Percentiles rank a stretch among this genome's conserved stretches.
phyloP scores from a whole-genome alignment of 192 early-diverging fungal genomes.

The Coemansia reversa region DNA sequence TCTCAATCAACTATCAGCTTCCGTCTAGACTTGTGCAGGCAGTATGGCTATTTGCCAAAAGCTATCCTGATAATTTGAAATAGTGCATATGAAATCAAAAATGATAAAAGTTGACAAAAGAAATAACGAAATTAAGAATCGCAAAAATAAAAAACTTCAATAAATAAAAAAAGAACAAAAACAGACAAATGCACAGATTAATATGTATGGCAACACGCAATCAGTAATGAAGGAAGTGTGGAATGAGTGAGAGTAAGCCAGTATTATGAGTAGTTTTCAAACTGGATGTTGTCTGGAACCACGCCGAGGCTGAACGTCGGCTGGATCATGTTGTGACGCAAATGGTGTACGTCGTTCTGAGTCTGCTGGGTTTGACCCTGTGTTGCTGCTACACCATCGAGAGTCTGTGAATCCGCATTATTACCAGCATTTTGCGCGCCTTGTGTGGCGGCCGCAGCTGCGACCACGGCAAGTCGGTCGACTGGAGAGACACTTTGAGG shows the following conservation, averaged over 20 bases:
- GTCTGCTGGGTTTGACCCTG: not conserved
- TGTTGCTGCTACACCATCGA: slow-evolving; percentile 9
- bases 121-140: not conserved
- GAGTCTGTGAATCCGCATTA: not conserved
- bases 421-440: not conserved
- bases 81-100: not conserved
- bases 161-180: not conserved
- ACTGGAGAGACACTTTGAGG: not conserved
- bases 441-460: slow-evolving; percentile 15
- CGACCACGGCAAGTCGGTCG: slow-evolving; percentile 13
- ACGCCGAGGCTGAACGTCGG: slow-evolving; percentile 28
- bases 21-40: not conserved
- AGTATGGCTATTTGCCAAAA: not conserved
- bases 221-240: not conserved
- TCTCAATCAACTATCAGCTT: not conserved
- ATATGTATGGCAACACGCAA: not conserved
- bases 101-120: not conserved
- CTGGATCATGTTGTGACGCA: slow-evolving; percentile 28
- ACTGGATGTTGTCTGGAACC: slow-evolving; percentile 34
- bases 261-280: slow-evolving; percentile 24
- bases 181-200: not conserved
- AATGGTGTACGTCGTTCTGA: slow-evolving; percentile 8
- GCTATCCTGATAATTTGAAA: not conserved
- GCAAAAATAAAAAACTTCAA: no score
- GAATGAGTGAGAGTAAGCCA: not conserved